Evolutionary conservation across 768 basidiomycete species (phyloP), one percentile per base, ranked within the genome.

Genomic region (Rhizopogon sp.): DNA sequence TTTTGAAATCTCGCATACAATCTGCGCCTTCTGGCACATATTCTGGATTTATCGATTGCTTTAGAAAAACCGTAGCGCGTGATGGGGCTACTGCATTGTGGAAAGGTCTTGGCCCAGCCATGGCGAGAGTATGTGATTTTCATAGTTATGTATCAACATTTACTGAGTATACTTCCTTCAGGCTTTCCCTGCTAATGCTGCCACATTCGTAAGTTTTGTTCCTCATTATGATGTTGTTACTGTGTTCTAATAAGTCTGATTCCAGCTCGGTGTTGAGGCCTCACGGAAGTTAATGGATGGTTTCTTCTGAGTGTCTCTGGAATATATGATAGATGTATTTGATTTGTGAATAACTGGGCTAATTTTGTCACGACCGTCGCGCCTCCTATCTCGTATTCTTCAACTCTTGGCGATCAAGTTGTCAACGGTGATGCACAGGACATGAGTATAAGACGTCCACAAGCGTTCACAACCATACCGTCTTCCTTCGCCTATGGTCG

Each of bases 21-120:
- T 93, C 93, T 25, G 96, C 97, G 17, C 94, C 94, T n/a, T 85
- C 86, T 5, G 97, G 97, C 14, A 97, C 93, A n/a, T 99, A 99
- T 73, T 85, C 85, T 43, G 96, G 97, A 16, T 79, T 98, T 64
- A 63, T 97, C 53, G 97, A 99, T 69, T 99, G 97, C 64, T 82
- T 87, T 39, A 78, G 88, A 52, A 97, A 98, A 74, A 90, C 93
- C 8, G 89, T 98, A 60, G 90, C 91, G 6, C 80, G 77, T 50
- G 94, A 97, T 70, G 97, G 97, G 42, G 77, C 90, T 16, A 72
- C 72, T 29, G 95, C 96, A 1, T 75, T 99, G 9, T 99, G 94
- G 93, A 98, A 90, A 72, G 97, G 97, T 9, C 92, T 99, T 67
- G 95, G 92, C 44, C 97, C 96, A 14, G 97, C 97, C 16, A 98